Percentiles rank a stretch among this genome's conserved stretches.
phyloP scores from a whole-genome alignment of 2,329 filamentous ascomycete genomes.

The Calonectria hawksworthii region DNA sequence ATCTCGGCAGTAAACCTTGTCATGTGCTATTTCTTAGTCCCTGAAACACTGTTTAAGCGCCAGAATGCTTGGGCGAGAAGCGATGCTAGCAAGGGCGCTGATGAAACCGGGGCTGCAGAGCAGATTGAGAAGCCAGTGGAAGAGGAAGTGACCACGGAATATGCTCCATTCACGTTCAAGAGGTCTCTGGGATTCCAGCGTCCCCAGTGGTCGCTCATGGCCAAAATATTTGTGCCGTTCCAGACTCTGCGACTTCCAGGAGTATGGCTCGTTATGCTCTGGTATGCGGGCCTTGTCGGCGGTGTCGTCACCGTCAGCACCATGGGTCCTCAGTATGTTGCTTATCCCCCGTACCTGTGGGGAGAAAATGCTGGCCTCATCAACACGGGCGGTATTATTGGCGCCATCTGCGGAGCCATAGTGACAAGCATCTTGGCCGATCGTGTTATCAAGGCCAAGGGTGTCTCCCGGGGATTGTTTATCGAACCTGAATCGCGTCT shows the following conservation, averaged over 20 bases:
- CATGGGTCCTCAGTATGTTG: slow-evolving; percentile 50
- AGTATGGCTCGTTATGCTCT: slow-evolving; percentile 54
- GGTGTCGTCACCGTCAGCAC: slow-evolving; percentile 52
- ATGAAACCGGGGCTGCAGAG: background rate
- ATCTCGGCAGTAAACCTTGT: slow-evolving; percentile 45
- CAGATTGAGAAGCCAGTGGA: background rate
- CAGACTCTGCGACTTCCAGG: slow-evolving; percentile 45
- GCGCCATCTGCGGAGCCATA: slow-evolving; percentile 45
- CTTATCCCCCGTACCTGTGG: slow-evolving; percentile 51
- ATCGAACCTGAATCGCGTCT: slow-evolving; percentile 52
- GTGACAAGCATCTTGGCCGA: slow-evolving; percentile 48
- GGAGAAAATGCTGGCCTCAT: slow-evolving; percentile 50
- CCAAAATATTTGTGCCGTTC: slow-evolving; percentile 30
- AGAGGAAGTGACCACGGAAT: background rate
- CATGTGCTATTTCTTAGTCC: slow-evolving; percentile 48
- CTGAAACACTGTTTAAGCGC: slow-evolving; percentile 52
- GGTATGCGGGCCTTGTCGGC: slow-evolving; percentile 54
- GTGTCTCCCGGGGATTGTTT: slow-evolving; percentile 35
- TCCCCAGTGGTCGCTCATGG: slow-evolving; percentile 19
- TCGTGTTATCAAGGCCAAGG: slow-evolving; percentile 42
- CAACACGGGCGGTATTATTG: slow-evolving; percentile 52
- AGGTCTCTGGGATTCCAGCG: slow-evolving; percentile 29
- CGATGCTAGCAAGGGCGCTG: background rate
- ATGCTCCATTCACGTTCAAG: slow-evolving; percentile 11
- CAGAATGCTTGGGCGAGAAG: background rate